phyloP scores from a whole-genome alignment of 78 protist species.

The Dictyostelium capitatum region DNA sequence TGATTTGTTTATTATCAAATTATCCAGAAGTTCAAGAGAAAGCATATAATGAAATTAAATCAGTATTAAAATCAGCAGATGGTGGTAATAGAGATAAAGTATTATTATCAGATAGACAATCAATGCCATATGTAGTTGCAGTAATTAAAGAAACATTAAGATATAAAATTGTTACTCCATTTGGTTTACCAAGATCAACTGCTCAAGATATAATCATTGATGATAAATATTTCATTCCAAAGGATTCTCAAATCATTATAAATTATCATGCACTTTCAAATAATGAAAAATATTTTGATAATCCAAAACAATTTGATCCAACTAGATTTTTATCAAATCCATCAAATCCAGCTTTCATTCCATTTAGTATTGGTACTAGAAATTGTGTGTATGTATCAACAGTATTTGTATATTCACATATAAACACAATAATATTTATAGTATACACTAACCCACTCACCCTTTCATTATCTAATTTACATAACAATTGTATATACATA shows the following conservation, averaged over 20 bases:
- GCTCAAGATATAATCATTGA: neutral
- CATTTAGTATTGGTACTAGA: constrained; percentile 47
- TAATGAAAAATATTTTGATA: neutral
- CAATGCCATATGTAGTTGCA: constrained; percentile 13
- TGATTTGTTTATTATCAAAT: neutral
- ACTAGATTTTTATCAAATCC: neutral
- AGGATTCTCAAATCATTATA: constrained; percentile 5
- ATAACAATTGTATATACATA: no score
- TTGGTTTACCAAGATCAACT: neutral
- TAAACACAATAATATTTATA: no score
- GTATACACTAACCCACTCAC: no score
- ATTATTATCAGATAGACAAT: neutral
- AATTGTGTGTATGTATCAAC: constrained; percentile 38
- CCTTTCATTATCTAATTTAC: no score
- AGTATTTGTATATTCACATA: no score
- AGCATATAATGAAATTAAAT: neutral
- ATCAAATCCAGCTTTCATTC: neutral
- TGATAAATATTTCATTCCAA: constrained; percentile 33
- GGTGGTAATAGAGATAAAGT: neutral
- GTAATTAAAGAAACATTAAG: constrained; percentile 34
- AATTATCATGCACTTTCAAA: neutral
- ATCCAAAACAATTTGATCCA: constrained; percentile 6
- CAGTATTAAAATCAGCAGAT: neutral
- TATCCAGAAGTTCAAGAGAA: constrained; percentile 43
- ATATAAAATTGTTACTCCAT: constrained; percentile 4